Base-by-base conservation (phyloP, 2,329 filamentous ascomycete species). In the Phyllosticta citriasiana region DNA sequence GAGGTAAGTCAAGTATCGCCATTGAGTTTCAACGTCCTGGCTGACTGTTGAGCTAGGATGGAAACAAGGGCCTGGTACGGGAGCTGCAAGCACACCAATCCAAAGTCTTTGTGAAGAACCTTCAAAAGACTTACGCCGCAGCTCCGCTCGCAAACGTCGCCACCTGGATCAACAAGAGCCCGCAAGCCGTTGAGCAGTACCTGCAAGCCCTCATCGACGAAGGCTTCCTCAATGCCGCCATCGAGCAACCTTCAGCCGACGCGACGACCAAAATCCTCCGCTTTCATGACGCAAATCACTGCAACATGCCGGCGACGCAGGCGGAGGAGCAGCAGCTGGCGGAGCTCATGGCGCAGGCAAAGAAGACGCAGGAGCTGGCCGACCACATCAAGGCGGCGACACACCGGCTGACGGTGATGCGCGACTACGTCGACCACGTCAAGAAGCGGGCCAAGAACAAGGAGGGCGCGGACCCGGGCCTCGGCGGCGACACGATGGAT, bases 61-160 rank as follows among this genome's bases (percentile, higher is more conserved):
- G 84, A 55, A 97, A 95, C 68, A 73, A 77, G 3, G 83, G 86
- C 3, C 81, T 97, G 14, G 79, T 96, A 12, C 76, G 78, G 4
- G 84, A 90, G 70, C 86, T 93, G 10, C 72, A 88, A 50, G 77
- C 82, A 22, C 85, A 88, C 9, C 89, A 92, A 70, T 85, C 88
- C 66, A 85, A 86, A 67, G 91, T 88, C 77, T 86, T 88, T 63
- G 84, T 97, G 62, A 78, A 87, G 35, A 85, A 85, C 63, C 79
- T 97, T 26, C 85, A 86, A 53, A 82, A 83, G 58, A 85, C 89
- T 3, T 97, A 93, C 69, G 80, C 82, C 33, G 83, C 84, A 5
- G 76, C 87, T 35, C 80, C 82, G 3, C 74, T 87, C 9, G 72
- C 77, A 4, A 79, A 80, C 56, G 79, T 85, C 27, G 76, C 81